phyloP scores from a whole-genome alignment of 1,139 yeast species.

The Keqinozyma sinolaborantium region DNA sequence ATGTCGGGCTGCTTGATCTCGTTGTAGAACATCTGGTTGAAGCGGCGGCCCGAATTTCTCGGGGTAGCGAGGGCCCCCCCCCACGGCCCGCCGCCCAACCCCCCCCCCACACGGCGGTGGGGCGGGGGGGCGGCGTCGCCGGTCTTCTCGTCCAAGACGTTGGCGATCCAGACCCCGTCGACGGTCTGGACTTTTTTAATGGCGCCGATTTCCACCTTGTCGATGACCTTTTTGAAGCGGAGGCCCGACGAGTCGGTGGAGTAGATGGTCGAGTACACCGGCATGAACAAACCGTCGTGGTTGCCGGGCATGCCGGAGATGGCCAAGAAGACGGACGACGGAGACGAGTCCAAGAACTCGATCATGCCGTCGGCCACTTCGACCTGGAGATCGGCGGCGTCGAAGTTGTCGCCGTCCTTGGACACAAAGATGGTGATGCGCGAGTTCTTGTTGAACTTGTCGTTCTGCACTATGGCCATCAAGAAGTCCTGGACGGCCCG shows the following conservation, averaged over 20 bases:
- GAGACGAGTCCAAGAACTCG: constrained; percentile 53
- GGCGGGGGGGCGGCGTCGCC: too few species aligned
- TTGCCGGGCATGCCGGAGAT: constrained; percentile 26
- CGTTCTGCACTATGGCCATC: constrained; percentile 48
- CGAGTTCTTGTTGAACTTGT: constrained; percentile 40
- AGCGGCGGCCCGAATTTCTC: too few species aligned
- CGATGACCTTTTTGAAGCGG: constrained; percentile 45
- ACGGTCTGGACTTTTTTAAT: constrained; percentile 54
- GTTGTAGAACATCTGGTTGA: too few species aligned
- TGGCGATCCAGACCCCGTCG: constrained; percentile 72
- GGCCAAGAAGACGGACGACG: constrained; percentile 52
- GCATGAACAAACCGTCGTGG: constrained; percentile 13
- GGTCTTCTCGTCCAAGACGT: constrained; percentile 29
- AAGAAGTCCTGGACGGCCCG: constrained; percentile 50
- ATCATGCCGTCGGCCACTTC: constrained; percentile 43
- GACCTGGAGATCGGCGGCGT: constrained; percentile 48
- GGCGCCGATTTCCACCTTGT: constrained; percentile 39
- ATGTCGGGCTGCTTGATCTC: too few species aligned
- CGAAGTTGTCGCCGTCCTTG: constrained; percentile 52
- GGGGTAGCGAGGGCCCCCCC: too few species aligned
- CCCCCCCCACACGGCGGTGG: too few species aligned
- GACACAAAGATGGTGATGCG: constrained; percentile 52
- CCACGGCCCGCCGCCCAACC: too few species aligned
- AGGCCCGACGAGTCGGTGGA: constrained; percentile 65
- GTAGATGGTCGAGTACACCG: constrained; percentile 39